phyloP scores from a whole-genome alignment of 768 basidiomycete genomes.

The Pleurotus cornucopiae region DNA sequence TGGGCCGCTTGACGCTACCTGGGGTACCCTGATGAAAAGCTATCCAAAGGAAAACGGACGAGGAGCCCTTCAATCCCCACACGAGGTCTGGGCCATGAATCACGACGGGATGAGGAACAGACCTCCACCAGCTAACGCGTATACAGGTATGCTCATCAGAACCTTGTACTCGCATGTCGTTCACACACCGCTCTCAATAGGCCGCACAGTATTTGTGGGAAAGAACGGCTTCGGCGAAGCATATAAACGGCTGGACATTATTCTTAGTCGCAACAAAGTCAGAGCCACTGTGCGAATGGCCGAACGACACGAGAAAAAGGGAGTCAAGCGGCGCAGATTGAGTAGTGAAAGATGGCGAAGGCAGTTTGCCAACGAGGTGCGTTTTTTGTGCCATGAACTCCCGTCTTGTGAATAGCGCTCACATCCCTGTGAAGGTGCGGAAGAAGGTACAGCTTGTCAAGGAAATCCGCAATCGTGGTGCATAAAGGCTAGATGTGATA shows the following conservation, averaged over 20 bases:
- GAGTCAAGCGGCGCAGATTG: slow-evolving; percentile 71
- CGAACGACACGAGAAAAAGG: slow-evolving; percentile 79
- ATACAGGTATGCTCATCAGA: slow-evolving; percentile 42
- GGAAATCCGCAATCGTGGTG: slow-evolving; percentile 73
- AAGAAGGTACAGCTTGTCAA: slow-evolving; percentile 78
- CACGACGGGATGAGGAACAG: slow-evolving; percentile 18
- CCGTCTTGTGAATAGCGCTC: neutral
- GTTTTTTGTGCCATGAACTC: slow-evolving; percentile 17
- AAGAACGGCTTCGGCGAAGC: slow-evolving; percentile 41
- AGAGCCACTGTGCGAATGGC: slow-evolving; percentile 40
- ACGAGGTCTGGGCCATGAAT: slow-evolving; percentile 36
- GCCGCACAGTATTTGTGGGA: slow-evolving; percentile 53
- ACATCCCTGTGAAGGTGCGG: slow-evolving; percentile 55
- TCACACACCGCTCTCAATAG: slow-evolving; percentile 28
- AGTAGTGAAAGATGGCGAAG: slow-evolving; percentile 75
- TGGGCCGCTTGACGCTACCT: slow-evolving; percentile 1
- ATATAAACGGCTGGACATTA: slow-evolving; percentile 43
- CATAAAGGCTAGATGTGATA: slow-evolving; percentile 29
- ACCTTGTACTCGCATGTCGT: neutral
- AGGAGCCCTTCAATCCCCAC: slow-evolving; percentile 19
- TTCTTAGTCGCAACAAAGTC: slow-evolving; percentile 55
- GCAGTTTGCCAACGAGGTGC: slow-evolving; percentile 75
- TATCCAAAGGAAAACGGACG: neutral
- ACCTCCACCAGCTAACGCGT: slow-evolving; percentile 43
- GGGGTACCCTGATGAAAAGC: neutral